phyloP scores from a whole-genome alignment of 371 early-diverging fungal species.

The Actinomortierella wolfii region DNA sequence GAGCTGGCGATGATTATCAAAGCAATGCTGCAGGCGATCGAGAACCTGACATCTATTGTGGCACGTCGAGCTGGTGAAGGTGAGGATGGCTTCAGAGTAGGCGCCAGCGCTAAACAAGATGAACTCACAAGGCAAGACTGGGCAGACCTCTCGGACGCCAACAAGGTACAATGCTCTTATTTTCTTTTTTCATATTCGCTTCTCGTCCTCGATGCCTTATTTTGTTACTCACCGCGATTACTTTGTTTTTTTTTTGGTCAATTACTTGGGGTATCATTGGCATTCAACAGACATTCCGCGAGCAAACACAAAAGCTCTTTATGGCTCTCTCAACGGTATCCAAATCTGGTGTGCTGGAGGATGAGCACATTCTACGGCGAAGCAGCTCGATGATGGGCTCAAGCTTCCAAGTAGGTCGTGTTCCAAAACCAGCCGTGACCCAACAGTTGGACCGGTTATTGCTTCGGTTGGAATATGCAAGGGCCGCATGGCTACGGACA shows the following conservation, averaged over 20 bases:
- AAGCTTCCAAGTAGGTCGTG: constrained; percentile 24
- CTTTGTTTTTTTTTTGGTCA: background rate
- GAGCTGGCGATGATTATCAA: constrained; percentile 12
- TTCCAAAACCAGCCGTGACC: constrained; percentile 45
- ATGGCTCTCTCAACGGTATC: constrained; percentile 51
- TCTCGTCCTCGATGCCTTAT: constrained; percentile 4
- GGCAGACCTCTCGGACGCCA: constrained; percentile 16
- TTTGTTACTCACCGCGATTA: background rate
- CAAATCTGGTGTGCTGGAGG: constrained; percentile 26
- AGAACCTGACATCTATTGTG: constrained; percentile 24
- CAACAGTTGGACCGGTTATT: constrained; percentile 63
- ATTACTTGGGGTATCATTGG: constrained; percentile 7
- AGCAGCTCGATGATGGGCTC: constrained; percentile 33
- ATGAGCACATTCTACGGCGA: constrained; percentile 19
- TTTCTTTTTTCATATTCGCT: constrained; percentile 7
- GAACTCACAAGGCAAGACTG: constrained; percentile 37
- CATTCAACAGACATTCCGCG: constrained; percentile 54
- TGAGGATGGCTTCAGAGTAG: constrained; percentile 28
- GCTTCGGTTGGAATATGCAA: constrained; percentile 71
- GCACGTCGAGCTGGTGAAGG: constrained; percentile 35
- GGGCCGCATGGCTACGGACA: constrained; percentile 29
- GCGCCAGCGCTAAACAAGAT: constrained; percentile 20
- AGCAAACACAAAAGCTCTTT: constrained; percentile 57
- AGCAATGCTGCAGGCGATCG: constrained; percentile 13
- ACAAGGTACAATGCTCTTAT: constrained; percentile 14